Conservation (phyloP, 345 rosid genomes). For the Salix koriyanagi region DNA sequence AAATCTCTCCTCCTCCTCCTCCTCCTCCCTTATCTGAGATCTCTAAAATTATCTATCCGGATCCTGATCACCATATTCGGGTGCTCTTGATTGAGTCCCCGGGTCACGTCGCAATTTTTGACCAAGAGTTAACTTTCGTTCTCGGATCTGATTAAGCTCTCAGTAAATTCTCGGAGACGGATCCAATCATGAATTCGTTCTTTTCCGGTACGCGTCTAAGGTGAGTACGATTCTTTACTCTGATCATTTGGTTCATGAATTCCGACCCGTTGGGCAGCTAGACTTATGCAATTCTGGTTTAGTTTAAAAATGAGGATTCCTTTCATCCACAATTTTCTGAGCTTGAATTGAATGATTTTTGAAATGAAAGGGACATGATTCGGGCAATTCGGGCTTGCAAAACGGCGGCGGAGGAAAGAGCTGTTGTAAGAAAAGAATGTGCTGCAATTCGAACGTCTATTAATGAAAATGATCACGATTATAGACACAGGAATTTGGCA, state of each 20-base stretch:
- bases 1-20: slow-evolving; percentile 28
- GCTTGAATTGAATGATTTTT: background rate
- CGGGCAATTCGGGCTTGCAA: slow-evolving; percentile 94
- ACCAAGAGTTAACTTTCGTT: slow-evolving; percentile 3
- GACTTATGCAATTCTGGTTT: slow-evolving; percentile 4
- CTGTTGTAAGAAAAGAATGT: slow-evolving; percentile 96
- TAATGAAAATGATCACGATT: slow-evolving; percentile 84
- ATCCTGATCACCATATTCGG: slow-evolving; percentile 30
- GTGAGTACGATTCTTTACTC: slow-evolving; percentile 36
- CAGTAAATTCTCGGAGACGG: slow-evolving; percentile 17
- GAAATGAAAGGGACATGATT: slow-evolving; percentile 77
- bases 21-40: slow-evolving; percentile 19
- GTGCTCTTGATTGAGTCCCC: background rate
- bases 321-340: background rate
- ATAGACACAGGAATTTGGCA: slow-evolving; percentile 92
- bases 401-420: slow-evolving; percentile 99
- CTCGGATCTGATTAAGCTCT: slow-evolving; percentile 37
- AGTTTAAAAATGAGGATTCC: background rate
- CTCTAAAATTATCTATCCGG: slow-evolving; percentile 30
- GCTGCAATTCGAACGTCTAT: slow-evolving; percentile 87
- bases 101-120: background rate
- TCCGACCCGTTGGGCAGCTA: background rate
- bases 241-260: background rate
- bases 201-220: slow-evolving; percentile 96
- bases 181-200: slow-evolving; percentile 92